Percentiles rank a stretch among this genome's conserved stretches.
phyloP scores from a whole-genome alignment of 208 protist species.

The Angomonas ambiguus region DNA sequence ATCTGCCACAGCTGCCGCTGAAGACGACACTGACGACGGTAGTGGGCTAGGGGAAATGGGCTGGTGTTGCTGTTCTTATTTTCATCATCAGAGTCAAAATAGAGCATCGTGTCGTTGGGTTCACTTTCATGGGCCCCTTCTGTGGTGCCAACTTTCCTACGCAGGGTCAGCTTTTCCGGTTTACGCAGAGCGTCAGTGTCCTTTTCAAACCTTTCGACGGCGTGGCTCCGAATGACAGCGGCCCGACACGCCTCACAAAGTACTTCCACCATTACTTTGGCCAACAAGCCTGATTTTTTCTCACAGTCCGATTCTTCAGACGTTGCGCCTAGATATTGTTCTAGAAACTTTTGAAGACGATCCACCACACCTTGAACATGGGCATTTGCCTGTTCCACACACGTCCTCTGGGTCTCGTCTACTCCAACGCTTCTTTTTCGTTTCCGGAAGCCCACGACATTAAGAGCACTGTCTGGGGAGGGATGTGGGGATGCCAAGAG shows the following conservation, averaged over 20 bases:
- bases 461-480: too few species aligned
- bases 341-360: background rate
- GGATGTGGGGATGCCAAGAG: too few species aligned
- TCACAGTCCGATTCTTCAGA: background rate
- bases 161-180: background rate
- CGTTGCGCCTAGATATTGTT: background rate
- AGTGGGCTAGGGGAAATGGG: background rate
- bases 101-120: background rate
- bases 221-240: background rate
- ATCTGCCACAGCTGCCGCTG: background rate
- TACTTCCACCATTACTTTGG: background rate
- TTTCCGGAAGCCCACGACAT: background rate
- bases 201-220: background rate
- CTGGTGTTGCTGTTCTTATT: background rate
- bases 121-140: background rate
- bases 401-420: background rate
- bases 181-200: background rate
- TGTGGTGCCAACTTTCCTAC: background rate
- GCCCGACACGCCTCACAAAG: background rate
- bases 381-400: background rate
- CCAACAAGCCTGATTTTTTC: background rate
- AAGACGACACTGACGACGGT: background rate
- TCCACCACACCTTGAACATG: background rate
- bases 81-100: background rate
- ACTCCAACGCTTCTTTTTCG: background rate